Conservation (phyloP, 805 yeast species). For the Zygosaccharomyces siamensis region DNA sequence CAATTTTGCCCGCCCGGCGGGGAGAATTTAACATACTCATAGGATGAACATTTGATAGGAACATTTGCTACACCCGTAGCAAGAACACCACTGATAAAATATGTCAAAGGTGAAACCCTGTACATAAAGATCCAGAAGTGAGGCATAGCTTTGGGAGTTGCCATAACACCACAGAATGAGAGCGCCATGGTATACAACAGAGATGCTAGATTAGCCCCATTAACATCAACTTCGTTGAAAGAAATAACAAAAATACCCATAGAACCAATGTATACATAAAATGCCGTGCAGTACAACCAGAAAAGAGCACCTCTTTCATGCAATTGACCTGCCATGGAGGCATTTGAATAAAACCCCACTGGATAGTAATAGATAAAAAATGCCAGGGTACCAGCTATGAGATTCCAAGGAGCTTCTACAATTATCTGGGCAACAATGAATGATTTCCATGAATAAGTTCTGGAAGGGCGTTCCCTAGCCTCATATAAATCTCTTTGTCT, state of each 20-base stretch:
- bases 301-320: conserved; percentile 54
- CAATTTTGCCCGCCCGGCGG: conserved; percentile 59
- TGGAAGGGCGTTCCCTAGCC: conserved; percentile 69
- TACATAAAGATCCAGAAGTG: conserved; percentile 83
- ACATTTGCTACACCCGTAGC: conserved; percentile 52
- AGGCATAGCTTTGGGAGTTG: conserved; percentile 50
- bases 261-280: conserved; percentile 51
- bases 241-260: conserved; percentile 57
- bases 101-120: conserved; percentile 65
- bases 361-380: conserved; percentile 70
- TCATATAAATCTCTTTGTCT: conserved; percentile 63
- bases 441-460: conserved; percentile 62
- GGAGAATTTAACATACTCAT: conserved; percentile 45
- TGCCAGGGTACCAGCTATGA: conserved; percentile 56
- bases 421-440: conserved; percentile 58
- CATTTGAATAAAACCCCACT: conserved; percentile 58
- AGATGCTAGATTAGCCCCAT: conserved; percentile 58
- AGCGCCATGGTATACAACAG: conserved; percentile 57
- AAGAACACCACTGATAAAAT: conserved; percentile 53
- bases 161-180: conserved; percentile 76
- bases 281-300: conserved; percentile 44
- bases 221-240: conserved; percentile 52
- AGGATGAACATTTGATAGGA: conserved; percentile 42
- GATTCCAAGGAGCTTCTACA: conserved; percentile 63
- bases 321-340: conserved; percentile 45